Conservation (phyloP, 768 basidiomycete species). For the Leccinum incarnatum region DNA sequence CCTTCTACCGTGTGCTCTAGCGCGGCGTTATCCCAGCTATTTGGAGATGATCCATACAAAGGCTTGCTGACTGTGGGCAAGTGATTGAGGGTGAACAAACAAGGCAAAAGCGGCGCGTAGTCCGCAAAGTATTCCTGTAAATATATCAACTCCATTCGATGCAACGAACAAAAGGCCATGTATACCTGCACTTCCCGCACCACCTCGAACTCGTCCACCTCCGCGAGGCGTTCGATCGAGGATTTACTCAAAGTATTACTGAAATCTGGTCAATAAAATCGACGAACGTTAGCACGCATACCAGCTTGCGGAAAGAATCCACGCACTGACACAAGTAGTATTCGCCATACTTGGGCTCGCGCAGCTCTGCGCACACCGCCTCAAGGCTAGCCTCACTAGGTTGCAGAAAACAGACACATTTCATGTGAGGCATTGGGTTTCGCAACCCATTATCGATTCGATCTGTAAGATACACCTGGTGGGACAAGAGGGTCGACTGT, state of each 20-base stretch:
- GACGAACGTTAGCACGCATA: conserved; percentile 16
- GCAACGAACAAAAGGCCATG: conserved; percentile 1
- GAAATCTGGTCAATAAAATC: conserved; percentile 61
- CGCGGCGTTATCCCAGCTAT: conserved; percentile 70
- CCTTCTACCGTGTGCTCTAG: conserved; percentile 79
- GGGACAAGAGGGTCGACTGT: conserved; percentile 87
- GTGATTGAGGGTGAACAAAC: conserved; percentile 84
- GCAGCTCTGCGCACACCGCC: conserved; percentile 79
- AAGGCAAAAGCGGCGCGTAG: conserved; percentile 84
- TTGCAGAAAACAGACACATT: conserved; percentile 93
- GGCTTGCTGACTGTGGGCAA: conserved; percentile 59
- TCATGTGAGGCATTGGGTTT: conserved; percentile 94
- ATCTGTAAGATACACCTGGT: conserved; percentile 98
- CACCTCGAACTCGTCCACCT: conserved; percentile 94
- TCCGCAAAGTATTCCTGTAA: conserved; percentile 96
- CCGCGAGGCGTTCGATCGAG: conserved; percentile 88
- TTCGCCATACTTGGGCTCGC: conserved; percentile 92
- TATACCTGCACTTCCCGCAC: conserved; percentile 93
- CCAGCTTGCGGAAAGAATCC: conserved; percentile 39
- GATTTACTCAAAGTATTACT: conserved; percentile 90
- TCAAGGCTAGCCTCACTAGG: conserved; percentile 79
- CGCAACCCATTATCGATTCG: conserved; percentile 92
- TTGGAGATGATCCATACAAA: conserved; percentile 70
- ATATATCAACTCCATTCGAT: background rate
- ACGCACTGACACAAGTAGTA: conserved; percentile 99